These are phyloP conservation scores for Exophiala spinifera DNA, from an alignment of 2,329 filamentous ascomycete species.

Conservation along the genomic window DNA sequence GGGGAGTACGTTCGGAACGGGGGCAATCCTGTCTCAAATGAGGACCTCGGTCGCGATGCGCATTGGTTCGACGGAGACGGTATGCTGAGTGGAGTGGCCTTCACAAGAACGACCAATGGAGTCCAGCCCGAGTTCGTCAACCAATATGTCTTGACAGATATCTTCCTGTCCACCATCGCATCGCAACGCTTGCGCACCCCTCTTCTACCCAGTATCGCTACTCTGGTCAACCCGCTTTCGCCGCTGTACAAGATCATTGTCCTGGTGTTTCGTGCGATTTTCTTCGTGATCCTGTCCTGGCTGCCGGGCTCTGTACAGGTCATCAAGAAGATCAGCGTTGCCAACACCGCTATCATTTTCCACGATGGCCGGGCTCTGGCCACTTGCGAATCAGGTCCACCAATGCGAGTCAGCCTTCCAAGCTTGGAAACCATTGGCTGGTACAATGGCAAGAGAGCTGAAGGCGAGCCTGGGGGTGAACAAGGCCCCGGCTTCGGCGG, in stretches of 20 bases:
- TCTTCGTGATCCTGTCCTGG: constrained; percentile 57
- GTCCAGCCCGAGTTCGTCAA: constrained; percentile 65
- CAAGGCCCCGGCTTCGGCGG: constrained; percentile 50
- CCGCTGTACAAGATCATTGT: constrained; percentile 51
- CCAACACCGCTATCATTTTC: constrained; percentile 64
- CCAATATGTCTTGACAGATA: constrained; percentile 65
- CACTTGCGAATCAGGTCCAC: constrained; percentile 68
- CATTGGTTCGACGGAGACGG: constrained; percentile 77
- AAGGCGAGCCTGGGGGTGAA: constrained; percentile 36
- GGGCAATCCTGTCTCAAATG: constrained; percentile 63
- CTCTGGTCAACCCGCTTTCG: constrained; percentile 59
- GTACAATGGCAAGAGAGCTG: constrained; percentile 60
- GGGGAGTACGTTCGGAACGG: constrained; percentile 72
- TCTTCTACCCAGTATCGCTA: constrained; percentile 65
- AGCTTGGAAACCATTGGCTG: constrained; percentile 66
- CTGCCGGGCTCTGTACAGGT: constrained; percentile 54
- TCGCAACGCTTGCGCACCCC: constrained; percentile 51
- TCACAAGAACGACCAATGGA: constrained; percentile 44
- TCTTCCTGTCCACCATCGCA: constrained; percentile 55
- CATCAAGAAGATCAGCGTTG: constrained; percentile 67
- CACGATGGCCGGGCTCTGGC: constrained; percentile 68
- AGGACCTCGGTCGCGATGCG: constrained; percentile 59
- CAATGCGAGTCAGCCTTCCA: constrained; percentile 63
- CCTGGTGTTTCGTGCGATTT: constrained; percentile 55
- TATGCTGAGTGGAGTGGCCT: constrained; percentile 68